These are phyloP conservation scores for Pyrrhoderma lamaoense DNA, from an alignment of 1,284 basidiomycete species.

Conservation along the genomic window DNA sequence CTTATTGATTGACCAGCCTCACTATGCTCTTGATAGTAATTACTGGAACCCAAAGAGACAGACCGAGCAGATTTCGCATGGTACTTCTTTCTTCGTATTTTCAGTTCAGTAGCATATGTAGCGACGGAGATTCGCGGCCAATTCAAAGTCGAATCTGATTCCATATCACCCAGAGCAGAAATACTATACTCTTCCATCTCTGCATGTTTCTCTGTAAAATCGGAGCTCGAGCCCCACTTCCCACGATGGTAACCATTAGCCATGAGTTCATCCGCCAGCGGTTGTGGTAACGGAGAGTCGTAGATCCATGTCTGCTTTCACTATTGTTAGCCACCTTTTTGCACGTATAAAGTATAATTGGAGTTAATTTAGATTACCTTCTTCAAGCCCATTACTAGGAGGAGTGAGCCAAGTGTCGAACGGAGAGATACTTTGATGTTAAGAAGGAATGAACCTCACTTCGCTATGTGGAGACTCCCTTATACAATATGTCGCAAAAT, in stretches of 20 bases:
- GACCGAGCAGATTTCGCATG: neutral
- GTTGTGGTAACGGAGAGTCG: neutral
- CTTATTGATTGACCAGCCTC: neutral
- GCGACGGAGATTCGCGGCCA: conserved; percentile 9
- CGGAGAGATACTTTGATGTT: no score
- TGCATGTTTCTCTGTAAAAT: neutral
- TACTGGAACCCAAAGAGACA: neutral
- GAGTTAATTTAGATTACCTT: conserved; percentile 1
- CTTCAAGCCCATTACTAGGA: conserved; percentile 6
- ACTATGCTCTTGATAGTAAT: neutral
- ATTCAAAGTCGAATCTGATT: neutral
- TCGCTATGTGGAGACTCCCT: no score
- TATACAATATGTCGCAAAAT: no score
- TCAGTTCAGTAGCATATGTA: neutral
- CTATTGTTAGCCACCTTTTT: neutral
- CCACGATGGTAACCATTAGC: neutral
- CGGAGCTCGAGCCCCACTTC: neutral
- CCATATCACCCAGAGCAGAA: conserved; percentile 11
- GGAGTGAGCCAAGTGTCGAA: neutral
- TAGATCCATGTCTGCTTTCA: conserved; percentile 8
- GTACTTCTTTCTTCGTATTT: conserved; percentile 3
- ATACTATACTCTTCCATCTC: conserved; percentile 9
- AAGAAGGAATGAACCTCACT: no score
- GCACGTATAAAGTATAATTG: neutral
- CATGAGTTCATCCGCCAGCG: conserved; percentile 7